A percentile compares a stretch with the other conserved stretches of the same genome.
phyloP scores from a whole-genome alignment of 257 asterid species.

The Linaria vulgaris region DNA sequence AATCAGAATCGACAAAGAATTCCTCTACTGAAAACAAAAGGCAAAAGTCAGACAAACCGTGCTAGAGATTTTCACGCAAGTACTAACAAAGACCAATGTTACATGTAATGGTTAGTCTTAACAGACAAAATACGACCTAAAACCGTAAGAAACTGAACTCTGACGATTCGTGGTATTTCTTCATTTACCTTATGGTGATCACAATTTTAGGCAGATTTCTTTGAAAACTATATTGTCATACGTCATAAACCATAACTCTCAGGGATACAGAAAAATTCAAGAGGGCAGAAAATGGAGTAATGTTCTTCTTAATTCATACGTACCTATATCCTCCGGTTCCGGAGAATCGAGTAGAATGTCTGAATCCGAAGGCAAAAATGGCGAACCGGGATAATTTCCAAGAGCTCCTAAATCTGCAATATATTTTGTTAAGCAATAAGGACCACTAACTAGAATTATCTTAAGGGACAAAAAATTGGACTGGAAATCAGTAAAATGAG shows the following conservation, averaged over 20 bases:
- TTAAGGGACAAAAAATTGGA: neutral
- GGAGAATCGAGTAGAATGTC: constrained; percentile 74
- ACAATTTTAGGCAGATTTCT: too few relatives aligned
- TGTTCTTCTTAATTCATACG: neutral
- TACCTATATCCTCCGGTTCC: constrained; percentile 64
- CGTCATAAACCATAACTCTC: too few relatives aligned
- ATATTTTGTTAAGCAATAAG: neutral
- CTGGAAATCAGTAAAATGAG: neutral
- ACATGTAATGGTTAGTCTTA: too few relatives aligned
- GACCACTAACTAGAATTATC: neutral
- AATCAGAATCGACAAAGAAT: constrained; percentile 88
- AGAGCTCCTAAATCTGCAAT: constrained; percentile 73
- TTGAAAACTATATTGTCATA: too few relatives aligned
- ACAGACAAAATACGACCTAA: too few relatives aligned
- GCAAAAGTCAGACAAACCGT: constrained; percentile 8
- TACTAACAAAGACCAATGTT: neutral
- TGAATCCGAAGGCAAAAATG: constrained; percentile 73
- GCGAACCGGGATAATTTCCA: constrained; percentile 68
- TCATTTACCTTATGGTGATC: too few relatives aligned
- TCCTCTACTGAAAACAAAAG: constrained; percentile 70
- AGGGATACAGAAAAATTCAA: too few relatives aligned
- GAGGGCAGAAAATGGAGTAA: too few relatives aligned
- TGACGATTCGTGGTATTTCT: too few relatives aligned
- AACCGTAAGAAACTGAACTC: too few relatives aligned
- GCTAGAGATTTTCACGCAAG: neutral